These are phyloP conservation scores for Tulasnella sp. DNA, from an alignment of 768 basidiomycete genomes.

Conservation along the genomic window DNA sequence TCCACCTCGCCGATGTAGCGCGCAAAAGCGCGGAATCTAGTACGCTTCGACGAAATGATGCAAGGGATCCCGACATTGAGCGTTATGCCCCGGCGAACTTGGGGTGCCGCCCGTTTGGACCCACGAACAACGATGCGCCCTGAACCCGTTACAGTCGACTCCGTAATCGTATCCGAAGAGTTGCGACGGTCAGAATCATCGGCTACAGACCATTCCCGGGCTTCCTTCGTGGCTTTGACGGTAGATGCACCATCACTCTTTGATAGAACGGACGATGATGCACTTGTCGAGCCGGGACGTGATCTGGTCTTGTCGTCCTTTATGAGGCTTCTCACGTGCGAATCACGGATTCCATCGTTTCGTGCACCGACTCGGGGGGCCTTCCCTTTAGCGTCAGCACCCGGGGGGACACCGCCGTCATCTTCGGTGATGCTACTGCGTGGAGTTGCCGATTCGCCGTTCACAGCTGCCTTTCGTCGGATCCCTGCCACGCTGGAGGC, in stretches of 20 bases:
- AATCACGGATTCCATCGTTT: background rate
- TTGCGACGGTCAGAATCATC: slow-evolving; percentile 20
- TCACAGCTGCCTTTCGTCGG: too few relatives aligned
- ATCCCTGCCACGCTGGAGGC: slow-evolving; percentile 6
- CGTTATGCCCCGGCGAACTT: slow-evolving; percentile 40
- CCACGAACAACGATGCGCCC: background rate
- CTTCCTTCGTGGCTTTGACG: slow-evolving; percentile 4
- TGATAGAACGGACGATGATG: too few relatives aligned
- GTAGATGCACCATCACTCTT: slow-evolving; percentile 16
- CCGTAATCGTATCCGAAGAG: slow-evolving; percentile 29
- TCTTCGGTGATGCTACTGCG: too few relatives aligned
- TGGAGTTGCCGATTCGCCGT: too few relatives aligned
- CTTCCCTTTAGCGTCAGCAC: too few relatives aligned
- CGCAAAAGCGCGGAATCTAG: slow-evolving; percentile 75
- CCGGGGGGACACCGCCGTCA: too few relatives aligned
- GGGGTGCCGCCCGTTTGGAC: background rate
- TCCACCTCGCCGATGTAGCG: slow-evolving; percentile 79
- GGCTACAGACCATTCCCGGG: too few relatives aligned
- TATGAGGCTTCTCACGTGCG: background rate
- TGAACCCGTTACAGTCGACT: slow-evolving; percentile 21
- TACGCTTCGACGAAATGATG: slow-evolving; percentile 71
- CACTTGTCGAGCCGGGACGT: background rate
- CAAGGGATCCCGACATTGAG: slow-evolving; percentile 83
- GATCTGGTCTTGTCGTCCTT: background rate
- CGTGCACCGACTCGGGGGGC: too few relatives aligned